Percentiles rank a stretch among this genome's conserved stretches.
phyloP scores from a whole-genome alignment of 129 eudicot species.

The Helichrysum umbraculigerum region DNA sequence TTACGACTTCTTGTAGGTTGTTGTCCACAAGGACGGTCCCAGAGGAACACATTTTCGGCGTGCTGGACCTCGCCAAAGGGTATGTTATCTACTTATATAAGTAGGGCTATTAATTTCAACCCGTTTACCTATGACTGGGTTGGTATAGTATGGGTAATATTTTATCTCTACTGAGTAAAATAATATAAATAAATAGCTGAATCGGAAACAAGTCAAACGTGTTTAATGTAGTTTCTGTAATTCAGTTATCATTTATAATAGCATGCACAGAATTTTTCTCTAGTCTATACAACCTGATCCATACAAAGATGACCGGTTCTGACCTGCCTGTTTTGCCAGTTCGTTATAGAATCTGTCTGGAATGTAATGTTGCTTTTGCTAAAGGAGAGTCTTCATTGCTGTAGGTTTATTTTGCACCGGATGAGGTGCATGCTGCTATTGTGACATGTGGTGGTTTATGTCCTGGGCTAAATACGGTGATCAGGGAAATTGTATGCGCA shows the following conservation, averaged over 20 bases:
- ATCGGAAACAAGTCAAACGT: neutral
- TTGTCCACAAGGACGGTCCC: slow-evolving; percentile 80
- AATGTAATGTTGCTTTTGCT: slow-evolving; percentile 21
- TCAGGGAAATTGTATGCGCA: slow-evolving; percentile 87
- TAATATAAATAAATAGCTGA: neutral
- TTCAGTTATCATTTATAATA: neutral
- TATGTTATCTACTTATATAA: slow-evolving; percentile 13
- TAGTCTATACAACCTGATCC: neutral
- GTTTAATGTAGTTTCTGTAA: neutral
- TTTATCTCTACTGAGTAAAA: neutral
- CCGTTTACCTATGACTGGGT: neutral
- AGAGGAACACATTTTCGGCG: slow-evolving; percentile 92
- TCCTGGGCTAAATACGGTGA: slow-evolving; percentile 90
- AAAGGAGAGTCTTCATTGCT: slow-evolving; percentile 26
- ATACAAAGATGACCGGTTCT: neutral
- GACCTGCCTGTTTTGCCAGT: neutral
- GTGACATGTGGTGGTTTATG: slow-evolving; percentile 95
- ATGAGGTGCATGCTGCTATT: slow-evolving; percentile 86
- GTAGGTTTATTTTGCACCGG: slow-evolving; percentile 85
- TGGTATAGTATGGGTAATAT: neutral
- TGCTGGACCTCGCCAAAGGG: slow-evolving; percentile 95
- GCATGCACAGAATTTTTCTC: neutral
- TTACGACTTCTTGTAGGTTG: slow-evolving; percentile 47
- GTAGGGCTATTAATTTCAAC: neutral
- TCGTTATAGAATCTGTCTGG: neutral